phyloP scores from a whole-genome alignment of 2,329 filamentous ascomycete genomes.

The Moelleriella libera region DNA sequence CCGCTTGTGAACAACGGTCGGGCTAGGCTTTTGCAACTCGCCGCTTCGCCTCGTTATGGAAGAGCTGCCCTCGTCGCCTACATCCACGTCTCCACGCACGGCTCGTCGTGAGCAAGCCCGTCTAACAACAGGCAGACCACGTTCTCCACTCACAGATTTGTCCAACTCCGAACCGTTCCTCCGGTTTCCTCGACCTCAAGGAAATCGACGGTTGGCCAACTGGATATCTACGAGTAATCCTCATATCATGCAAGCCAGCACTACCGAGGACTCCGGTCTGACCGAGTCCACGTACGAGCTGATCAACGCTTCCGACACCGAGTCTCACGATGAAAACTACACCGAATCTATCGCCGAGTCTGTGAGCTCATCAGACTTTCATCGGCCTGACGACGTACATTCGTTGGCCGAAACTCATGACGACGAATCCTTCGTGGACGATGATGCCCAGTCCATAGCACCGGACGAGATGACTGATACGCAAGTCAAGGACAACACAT shows the following conservation, averaged over 20 bases:
- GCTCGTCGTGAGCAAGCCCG: slow-evolving; percentile 13
- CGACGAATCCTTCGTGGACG: slow-evolving; percentile 23
- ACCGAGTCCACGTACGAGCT: slow-evolving; percentile 44
- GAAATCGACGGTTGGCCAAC: slow-evolving; percentile 40
- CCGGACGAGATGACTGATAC: slow-evolving; percentile 4
- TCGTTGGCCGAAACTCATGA: slow-evolving; percentile 34
- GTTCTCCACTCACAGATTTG: slow-evolving; percentile 9
- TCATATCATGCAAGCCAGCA: slow-evolving; percentile 37
- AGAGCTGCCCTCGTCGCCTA: slow-evolving; percentile 22
- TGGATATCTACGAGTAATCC: slow-evolving; percentile 45
- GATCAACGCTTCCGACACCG: slow-evolving; percentile 36
- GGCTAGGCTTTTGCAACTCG: slow-evolving; percentile 8
- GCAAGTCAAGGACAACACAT: slow-evolving; percentile 1
- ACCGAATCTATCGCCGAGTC: slow-evolving; percentile 34
- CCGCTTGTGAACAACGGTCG: slow-evolving; percentile 10
- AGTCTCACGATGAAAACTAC: slow-evolving; percentile 34
- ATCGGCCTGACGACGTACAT: slow-evolving; percentile 35
- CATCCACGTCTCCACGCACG: slow-evolving; percentile 13
- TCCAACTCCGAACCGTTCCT: slow-evolving; percentile 34
- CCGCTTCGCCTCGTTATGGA: slow-evolving; percentile 33
- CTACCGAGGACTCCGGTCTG: slow-evolving; percentile 34
- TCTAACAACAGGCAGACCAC: slow-evolving; percentile 8
- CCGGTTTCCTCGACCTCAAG: slow-evolving; percentile 41
- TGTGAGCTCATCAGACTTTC: slow-evolving; percentile 33
- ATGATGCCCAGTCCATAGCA: slow-evolving; percentile 11